Conservation (phyloP, 2,329 filamentous ascomycete genomes). For the Pseudocercospora fuligena region DNA sequence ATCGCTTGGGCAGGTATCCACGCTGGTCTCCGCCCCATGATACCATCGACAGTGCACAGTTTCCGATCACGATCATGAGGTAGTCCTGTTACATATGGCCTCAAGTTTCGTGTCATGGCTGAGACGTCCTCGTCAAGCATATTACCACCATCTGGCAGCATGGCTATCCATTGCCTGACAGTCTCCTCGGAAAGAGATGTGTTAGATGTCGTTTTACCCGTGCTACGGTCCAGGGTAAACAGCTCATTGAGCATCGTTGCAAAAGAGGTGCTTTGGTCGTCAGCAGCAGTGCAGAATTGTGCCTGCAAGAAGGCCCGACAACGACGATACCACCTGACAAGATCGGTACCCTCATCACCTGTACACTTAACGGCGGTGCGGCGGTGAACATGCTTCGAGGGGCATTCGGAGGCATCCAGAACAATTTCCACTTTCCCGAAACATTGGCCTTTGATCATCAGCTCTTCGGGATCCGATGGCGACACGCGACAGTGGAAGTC, state of each 20-base stretch:
- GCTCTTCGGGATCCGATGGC: neutral
- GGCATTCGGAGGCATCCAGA: slow-evolving; percentile 12
- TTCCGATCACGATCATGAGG: slow-evolving; percentile 15
- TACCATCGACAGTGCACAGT: slow-evolving; percentile 2
- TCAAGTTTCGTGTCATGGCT: neutral
- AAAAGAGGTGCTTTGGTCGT: neutral
- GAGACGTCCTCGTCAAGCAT: neutral
- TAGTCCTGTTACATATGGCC: slow-evolving; percentile 16
- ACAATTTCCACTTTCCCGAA: slow-evolving; percentile 1
- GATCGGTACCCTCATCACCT: slow-evolving; percentile 2
- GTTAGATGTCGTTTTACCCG: neutral
- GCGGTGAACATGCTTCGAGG: slow-evolving; percentile 21
- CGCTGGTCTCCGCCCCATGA: neutral
- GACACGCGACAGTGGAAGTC: slow-evolving; percentile 2
- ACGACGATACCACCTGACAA: slow-evolving; percentile 14
- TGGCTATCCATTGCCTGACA: slow-evolving; percentile 6
- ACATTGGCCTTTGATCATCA: slow-evolving; percentile 4
- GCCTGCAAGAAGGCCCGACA: slow-evolving; percentile 8
- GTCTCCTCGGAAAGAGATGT: slow-evolving; percentile 1
- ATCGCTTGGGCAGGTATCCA: slow-evolving; percentile 13
- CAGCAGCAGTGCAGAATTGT: neutral
- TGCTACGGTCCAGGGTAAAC: neutral
- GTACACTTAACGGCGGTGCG: slow-evolving; percentile 13
- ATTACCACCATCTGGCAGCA: neutral
- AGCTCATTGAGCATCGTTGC: neutral